Evolutionary conservation across 129 eudicot genomes (phyloP), one percentile per base, ranked within the genome.

Genomic region (Flaveria bidentis): DNA sequence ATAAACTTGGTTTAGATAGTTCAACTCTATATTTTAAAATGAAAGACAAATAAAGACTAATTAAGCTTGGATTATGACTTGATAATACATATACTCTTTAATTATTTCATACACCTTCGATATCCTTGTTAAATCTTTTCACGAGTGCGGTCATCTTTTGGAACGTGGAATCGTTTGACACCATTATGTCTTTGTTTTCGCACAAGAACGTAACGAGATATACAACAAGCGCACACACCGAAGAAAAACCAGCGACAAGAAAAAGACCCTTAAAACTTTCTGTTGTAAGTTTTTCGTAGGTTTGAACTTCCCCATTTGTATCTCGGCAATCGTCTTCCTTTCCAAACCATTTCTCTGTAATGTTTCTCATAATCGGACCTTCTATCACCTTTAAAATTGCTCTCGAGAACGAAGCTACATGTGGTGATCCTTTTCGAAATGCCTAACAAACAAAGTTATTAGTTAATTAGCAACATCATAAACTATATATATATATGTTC

Each of bases 401-500:
- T 57, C 82, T 81, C 30, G 96, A 87, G 26, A 89, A 78, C 23
- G 87, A 84, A 5, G 80, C 33, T 49, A 86, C 89, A 1, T 84
- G 62, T 0, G 89, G 89, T 2, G 96, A 90, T 16, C 90, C 89
- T 65, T 72, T 80, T 0, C 89, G 91, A 53, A 87, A 86, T 7
- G 55, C 92, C 95, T 89, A 80, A 7, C 58, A 13, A 53, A 47
- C 22, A 20, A 20, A 20, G 0, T 20, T 0, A 20, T 20, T 20
- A 20, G 22, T 20, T 20, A 20, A 20, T 20, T 20, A 20, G 22
- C 22, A 20, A 20, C 22, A 20, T 20, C 22, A 20, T 20, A 20
- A 20, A 20, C 22, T 20, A 20, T 20, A 20, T 20, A 20, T 20
- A 20, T 20, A 20, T 20, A 20, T 20, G 22, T 20, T 20, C 0